Evolutionary conservation across 2,329 filamentous ascomycete species (phyloP).

Genomic region (Exophiala xenobiotica): DNA sequence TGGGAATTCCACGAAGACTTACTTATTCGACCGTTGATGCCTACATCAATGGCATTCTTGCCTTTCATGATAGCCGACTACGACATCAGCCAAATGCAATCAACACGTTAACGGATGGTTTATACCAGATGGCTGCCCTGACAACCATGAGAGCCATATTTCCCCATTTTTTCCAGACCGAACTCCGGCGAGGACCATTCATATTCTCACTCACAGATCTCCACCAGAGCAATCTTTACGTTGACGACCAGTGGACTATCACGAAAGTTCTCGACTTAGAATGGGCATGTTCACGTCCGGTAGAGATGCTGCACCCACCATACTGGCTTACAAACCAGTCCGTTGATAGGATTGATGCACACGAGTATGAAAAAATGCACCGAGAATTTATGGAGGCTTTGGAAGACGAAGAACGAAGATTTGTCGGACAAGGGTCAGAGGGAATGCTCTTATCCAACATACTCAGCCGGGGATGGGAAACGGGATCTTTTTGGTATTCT

Average conservation of each 20-base stretch:
- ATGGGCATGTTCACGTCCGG: constrained; percentile 33
- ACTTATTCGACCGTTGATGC: constrained; percentile 32
- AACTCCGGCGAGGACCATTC: constrained; percentile 39
- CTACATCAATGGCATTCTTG: constrained; percentile 33
- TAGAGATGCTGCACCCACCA: constrained; percentile 29
- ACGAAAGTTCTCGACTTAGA: constrained; percentile 33
- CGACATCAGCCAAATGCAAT: constrained; percentile 32
- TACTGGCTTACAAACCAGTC: constrained; percentile 30
- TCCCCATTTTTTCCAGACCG: constrained; percentile 33
- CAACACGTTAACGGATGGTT: constrained; percentile 12
- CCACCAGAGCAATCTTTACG: constrained; percentile 39
- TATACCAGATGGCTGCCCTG: constrained; percentile 28
- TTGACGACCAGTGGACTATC: constrained; percentile 34
- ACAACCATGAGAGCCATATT: constrained; percentile 34
- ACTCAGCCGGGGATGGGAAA: constrained; percentile 30
- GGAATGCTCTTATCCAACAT: constrained; percentile 26
- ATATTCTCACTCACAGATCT: constrained; percentile 42
- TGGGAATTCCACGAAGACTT: constrained; percentile 28
- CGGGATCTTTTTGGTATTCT: constrained; percentile 33
- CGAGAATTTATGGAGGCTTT: constrained; percentile 12
- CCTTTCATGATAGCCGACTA: constrained; percentile 33
- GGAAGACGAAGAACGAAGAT: constrained; percentile 8
- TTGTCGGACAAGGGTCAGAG: constrained; percentile 2
- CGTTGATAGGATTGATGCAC: constrained; percentile 13
- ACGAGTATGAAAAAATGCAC: constrained; percentile 12